A percentile compares a stretch with the other conserved stretches of the same genome.
These are phyloP conservation scores for Begonia fuchsioides DNA, from an alignment of 306 rosid genomes.

Conservation along the genomic window DNA sequence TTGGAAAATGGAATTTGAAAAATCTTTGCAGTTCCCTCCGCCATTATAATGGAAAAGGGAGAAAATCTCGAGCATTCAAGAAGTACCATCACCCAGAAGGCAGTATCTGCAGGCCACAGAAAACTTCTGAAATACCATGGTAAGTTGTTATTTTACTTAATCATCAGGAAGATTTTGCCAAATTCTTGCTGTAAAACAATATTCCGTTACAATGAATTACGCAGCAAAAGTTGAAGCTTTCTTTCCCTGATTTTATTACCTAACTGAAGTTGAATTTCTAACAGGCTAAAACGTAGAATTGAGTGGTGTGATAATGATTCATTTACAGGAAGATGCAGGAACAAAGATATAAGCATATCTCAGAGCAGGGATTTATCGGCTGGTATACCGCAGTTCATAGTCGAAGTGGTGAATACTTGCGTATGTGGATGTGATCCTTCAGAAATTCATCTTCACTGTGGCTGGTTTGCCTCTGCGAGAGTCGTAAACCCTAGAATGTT, in stretches of 20 bases:
- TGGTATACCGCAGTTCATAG: slow-evolving; percentile 49
- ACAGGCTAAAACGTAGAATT: too few species aligned
- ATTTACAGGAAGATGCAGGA: slow-evolving; percentile 31
- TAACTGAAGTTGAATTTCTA: too few species aligned
- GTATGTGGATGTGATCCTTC: slow-evolving; percentile 41
- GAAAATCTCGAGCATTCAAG: slow-evolving; percentile 16
- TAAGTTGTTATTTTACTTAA: slow-evolving; percentile 5
- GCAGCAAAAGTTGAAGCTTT: too few species aligned
- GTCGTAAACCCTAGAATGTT: slow-evolving; percentile 34
- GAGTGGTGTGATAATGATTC: too few species aligned
- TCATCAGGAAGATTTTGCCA: background rate
- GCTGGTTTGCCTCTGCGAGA: slow-evolving; percentile 67
- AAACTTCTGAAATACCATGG: slow-evolving; percentile 22
- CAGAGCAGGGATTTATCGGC: slow-evolving; percentile 32
- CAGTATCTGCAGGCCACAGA: slow-evolving; percentile 14
- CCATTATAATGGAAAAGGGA: slow-evolving; percentile 12
- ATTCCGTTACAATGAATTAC: background rate
- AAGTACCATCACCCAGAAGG: slow-evolving; percentile 11
- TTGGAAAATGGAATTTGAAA: background rate
- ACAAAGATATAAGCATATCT: slow-evolving; percentile 47
- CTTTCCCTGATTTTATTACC: too few species aligned
- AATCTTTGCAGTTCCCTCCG: slow-evolving; percentile 11
- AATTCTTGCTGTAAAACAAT: background rate
- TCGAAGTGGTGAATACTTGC: slow-evolving; percentile 54
- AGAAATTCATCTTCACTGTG: slow-evolving; percentile 51